Evolutionary conservation across 2,329 filamentous ascomycete genomes (phyloP).

Genomic region (Cladosporium halotolerans): DNA sequence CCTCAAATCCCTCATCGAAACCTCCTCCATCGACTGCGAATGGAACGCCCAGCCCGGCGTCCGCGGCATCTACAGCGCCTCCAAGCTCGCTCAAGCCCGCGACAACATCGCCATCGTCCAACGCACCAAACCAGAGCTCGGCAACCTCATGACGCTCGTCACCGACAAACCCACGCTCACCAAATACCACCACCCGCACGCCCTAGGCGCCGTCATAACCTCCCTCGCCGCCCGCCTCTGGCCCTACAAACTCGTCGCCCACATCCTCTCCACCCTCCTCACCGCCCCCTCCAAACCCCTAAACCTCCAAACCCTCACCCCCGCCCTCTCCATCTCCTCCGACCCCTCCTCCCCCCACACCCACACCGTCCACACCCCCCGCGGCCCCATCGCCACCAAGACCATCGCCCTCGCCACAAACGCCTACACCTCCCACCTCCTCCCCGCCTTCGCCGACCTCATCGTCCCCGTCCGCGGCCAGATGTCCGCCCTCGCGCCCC

Average conservation of each 20-base stretch:
- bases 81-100: constrained; percentile 49
- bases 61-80: constrained; percentile 54
- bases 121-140: constrained; percentile 52
- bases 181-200: constrained; percentile 47
- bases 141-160: constrained; percentile 35
- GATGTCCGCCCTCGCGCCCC: constrained; percentile 60
- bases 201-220: constrained; percentile 59
- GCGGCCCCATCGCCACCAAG: constrained; percentile 59
- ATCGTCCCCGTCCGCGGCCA: constrained; percentile 74
- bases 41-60: constrained; percentile 60
- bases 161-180: constrained; percentile 41
- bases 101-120: constrained; percentile 47
- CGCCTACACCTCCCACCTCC: constrained; percentile 70
- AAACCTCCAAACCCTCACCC: constrained; percentile 70
- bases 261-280: constrained; percentile 58
- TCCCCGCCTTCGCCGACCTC: constrained; percentile 62
- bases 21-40: constrained; percentile 60
- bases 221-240: constrained; percentile 62
- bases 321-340: constrained; percentile 39
- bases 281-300: constrained; percentile 38
- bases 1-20: constrained; percentile 52
- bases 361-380: constrained; percentile 54
- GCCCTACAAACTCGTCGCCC: constrained; percentile 79
- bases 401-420: constrained; percentile 75
- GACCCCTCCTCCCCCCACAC: constrained; percentile 12